phyloP scores from a whole-genome alignment of 768 basidiomycete genomes.

The Pulveroboletus frians region DNA sequence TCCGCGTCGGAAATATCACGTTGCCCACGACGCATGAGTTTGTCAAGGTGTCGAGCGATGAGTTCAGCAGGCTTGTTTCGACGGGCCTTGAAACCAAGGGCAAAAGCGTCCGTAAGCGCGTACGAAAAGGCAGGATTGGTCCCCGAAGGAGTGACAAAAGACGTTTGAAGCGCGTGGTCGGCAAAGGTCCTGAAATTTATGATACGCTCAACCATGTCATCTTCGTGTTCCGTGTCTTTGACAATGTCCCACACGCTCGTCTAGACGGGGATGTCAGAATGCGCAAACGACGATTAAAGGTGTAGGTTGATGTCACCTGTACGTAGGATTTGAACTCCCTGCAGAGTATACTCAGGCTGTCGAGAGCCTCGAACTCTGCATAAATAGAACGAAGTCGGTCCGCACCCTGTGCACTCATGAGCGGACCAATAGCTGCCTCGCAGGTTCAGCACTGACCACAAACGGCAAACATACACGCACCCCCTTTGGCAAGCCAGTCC shows the following conservation, averaged over 20 bases:
- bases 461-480: conserved; percentile 31
- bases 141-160: conserved; percentile 45
- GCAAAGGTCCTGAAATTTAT: conserved; percentile 61
- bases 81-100: conserved; percentile 65
- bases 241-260: conserved; percentile 59
- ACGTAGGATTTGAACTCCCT: conserved; percentile 59
- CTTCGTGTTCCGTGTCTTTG: conserved; percentile 56
- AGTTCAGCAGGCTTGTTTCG: conserved; percentile 86
- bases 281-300: not conserved
- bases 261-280: conserved; percentile 32
- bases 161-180: conserved; percentile 43
- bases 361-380: conserved; percentile 54
- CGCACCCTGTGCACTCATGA: conserved; percentile 45
- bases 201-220: conserved; percentile 71
- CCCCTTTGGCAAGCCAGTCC: conserved; percentile 41
- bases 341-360: conserved; percentile 48
- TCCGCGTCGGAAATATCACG: conserved; percentile 55
- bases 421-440: conserved; percentile 45
- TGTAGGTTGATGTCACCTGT: conserved; percentile 36
- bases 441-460: conserved; percentile 22
- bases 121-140: conserved; percentile 58
- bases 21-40: conserved; percentile 83
- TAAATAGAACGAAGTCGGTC: conserved; percentile 51
- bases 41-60: conserved; percentile 88
- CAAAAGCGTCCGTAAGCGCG: conserved; percentile 68